Conservation (phyloP, 75 land plant genomes). For the Azolla pinnata region DNA sequence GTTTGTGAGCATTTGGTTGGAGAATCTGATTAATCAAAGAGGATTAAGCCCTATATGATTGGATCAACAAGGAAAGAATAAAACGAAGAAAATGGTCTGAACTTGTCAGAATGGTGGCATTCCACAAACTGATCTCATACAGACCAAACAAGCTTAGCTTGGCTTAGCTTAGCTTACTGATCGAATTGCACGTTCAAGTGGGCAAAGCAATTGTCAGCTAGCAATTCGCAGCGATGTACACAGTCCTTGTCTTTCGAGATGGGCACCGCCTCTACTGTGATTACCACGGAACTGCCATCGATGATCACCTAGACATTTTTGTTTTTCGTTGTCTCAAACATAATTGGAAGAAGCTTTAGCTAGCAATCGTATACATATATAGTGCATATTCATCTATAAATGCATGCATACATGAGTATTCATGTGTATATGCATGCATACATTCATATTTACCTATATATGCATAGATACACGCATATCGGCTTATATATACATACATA, state of each 20-base stretch:
- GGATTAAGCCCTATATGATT: no score
- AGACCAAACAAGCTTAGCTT: no score
- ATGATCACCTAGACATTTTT: no score
- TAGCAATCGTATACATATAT: background rate
- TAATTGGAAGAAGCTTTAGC: background rate
- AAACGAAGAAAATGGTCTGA: no score
- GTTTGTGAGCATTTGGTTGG: no score
- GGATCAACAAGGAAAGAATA: no score
- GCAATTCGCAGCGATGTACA: conserved; percentile 46
- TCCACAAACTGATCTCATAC: no score
- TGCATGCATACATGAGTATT: background rate
- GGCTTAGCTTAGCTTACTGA: no score
- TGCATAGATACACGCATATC: background rate
- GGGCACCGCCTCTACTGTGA: conserved; percentile 40
- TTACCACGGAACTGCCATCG: no score
- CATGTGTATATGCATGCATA: background rate
- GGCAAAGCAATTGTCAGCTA: conserved; percentile 46
- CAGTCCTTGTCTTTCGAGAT: conserved; percentile 36
- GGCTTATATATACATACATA: background rate
- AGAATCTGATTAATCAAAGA: no score
- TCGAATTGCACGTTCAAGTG: conserved; percentile 63
- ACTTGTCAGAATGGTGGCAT: no score
- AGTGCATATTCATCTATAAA: background rate
- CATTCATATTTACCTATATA: background rate
- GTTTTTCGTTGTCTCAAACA: background rate